phyloP scores from a whole-genome alignment of 352 stramenopile genomes.

The Pythium diclinum region DNA sequence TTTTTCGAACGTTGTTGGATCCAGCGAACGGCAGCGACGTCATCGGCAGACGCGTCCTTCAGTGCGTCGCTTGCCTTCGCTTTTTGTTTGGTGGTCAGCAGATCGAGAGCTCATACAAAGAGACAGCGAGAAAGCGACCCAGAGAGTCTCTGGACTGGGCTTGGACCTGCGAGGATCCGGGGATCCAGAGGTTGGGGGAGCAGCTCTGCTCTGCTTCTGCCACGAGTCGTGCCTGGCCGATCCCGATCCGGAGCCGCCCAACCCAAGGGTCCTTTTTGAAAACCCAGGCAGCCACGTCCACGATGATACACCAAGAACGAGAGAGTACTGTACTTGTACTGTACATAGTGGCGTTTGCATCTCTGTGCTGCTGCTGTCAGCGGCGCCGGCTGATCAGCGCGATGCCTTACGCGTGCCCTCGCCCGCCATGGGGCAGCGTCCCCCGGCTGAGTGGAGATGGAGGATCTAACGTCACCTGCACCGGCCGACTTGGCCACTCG shows the following conservation, averaged over 20 bases:
- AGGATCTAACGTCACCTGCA: neutral
- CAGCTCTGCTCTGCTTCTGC: neutral
- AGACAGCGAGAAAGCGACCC: neutral
- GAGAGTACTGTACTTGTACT: neutral
- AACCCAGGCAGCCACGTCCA: neutral
- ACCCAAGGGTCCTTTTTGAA: conserved; percentile 1
- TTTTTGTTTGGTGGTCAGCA: conserved; percentile 9
- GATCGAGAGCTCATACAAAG: neutral
- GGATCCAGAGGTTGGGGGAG: neutral
- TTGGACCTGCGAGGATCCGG: neutral
- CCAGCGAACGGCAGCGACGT: neutral
- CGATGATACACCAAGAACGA: neutral
- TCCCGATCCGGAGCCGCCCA: neutral
- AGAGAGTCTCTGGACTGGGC: neutral
- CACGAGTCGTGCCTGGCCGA: neutral
- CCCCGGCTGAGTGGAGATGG: neutral
- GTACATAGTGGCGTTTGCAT: neutral
- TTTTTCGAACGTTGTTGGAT: conserved; percentile 16
- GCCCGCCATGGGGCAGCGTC: neutral
- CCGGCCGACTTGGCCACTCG: neutral
- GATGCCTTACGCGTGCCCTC: neutral
- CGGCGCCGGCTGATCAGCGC: neutral
- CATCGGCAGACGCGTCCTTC: conserved; percentile 1
- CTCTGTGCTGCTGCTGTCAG: neutral
- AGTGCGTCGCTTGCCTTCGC: neutral